Percentiles rank a stretch among this genome's conserved stretches.
These are phyloP conservation scores for Diaporthe longicolla DNA, from an alignment of 2,329 filamentous ascomycete species.

Conservation along the genomic window DNA sequence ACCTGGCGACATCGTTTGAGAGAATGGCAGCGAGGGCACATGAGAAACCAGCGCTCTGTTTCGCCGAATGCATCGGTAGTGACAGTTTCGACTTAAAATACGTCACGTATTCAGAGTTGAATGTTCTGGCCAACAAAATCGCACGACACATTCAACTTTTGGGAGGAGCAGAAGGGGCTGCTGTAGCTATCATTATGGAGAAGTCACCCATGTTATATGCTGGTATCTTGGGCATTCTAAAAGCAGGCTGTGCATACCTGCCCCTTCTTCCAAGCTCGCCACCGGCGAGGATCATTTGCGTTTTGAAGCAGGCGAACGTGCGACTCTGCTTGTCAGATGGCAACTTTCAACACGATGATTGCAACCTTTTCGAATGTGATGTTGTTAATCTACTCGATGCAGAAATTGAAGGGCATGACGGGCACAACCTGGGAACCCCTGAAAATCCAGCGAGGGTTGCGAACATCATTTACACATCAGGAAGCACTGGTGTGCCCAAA, in stretches of 20 bases:
- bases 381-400: constrained; percentile 54
- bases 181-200: constrained; percentile 83
- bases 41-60: constrained; percentile 72
- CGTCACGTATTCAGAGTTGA: constrained; percentile 76
- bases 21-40: constrained; percentile 63
- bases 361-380: constrained; percentile 41
- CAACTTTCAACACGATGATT: constrained; percentile 43
- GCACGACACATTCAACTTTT: constrained; percentile 67
- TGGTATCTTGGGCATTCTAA: constrained; percentile 80
- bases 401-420: constrained; percentile 49
- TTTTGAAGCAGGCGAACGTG: constrained; percentile 73
- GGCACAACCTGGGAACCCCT: constrained; percentile 54
- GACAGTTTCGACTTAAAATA: constrained; percentile 53
- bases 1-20: constrained; percentile 70
- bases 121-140: constrained; percentile 73
- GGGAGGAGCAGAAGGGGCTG: constrained; percentile 64
- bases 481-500: constrained; percentile 85
- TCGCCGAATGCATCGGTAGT: constrained; percentile 65
- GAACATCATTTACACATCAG: constrained; percentile 87
- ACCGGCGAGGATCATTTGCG: constrained; percentile 68
- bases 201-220: constrained; percentile 82
- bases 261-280: constrained; percentile 83
- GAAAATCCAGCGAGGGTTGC: constrained; percentile 68
- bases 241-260: constrained; percentile 84
- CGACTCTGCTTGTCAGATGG: constrained; percentile 59